Conservation (phyloP, 345 rosid genomes). For the Populus pruinosa region DNA sequence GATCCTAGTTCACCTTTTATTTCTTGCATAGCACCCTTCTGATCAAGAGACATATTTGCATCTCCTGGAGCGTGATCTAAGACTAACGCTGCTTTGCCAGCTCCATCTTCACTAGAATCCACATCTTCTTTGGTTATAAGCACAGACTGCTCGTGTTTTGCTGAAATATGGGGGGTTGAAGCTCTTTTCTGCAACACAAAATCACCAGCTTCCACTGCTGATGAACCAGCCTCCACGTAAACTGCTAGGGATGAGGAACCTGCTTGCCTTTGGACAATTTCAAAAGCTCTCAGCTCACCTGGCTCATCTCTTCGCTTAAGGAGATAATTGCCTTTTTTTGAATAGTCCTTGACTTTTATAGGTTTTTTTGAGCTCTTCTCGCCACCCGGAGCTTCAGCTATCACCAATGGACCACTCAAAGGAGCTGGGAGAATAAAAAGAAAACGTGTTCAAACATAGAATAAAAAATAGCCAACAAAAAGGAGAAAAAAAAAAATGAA, state of each 20-base stretch:
- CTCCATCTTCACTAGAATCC: conserved; percentile 30
- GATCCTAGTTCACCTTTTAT: conserved; percentile 21
- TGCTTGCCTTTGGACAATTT: conserved; percentile 42
- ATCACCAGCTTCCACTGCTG: conserved; percentile 41
- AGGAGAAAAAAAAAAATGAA: not conserved
- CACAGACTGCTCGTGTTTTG: conserved; percentile 38
- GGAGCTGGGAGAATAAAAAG: conserved; percentile 58
- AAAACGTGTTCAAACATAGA: conserved; percentile 11
- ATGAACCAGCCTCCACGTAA: conserved; percentile 42
- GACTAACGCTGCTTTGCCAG: conserved; percentile 27
- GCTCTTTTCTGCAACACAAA: conserved; percentile 73
- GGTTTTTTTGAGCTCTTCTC: conserved; percentile 57
- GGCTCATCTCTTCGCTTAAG: conserved; percentile 78
- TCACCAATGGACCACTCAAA: conserved; percentile 89
- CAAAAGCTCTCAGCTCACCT: conserved; percentile 28
- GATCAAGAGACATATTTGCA: conserved; percentile 28
- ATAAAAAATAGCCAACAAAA: not conserved
- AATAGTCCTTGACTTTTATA: conserved; percentile 68
- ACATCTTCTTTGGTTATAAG: conserved; percentile 31
- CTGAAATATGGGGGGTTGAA: conserved; percentile 30
- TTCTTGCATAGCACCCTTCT: conserved; percentile 19
- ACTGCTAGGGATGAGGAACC: conserved; percentile 31
- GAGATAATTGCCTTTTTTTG: conserved; percentile 73
- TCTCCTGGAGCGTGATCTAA: conserved; percentile 30
- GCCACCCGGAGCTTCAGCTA: conserved; percentile 74